Percentiles rank a stretch among this genome's conserved stretches.
These are phyloP conservation scores for Chaetomium sp. DNA, from an alignment of 2,329 filamentous ascomycete genomes.

Conservation along the genomic window DNA sequence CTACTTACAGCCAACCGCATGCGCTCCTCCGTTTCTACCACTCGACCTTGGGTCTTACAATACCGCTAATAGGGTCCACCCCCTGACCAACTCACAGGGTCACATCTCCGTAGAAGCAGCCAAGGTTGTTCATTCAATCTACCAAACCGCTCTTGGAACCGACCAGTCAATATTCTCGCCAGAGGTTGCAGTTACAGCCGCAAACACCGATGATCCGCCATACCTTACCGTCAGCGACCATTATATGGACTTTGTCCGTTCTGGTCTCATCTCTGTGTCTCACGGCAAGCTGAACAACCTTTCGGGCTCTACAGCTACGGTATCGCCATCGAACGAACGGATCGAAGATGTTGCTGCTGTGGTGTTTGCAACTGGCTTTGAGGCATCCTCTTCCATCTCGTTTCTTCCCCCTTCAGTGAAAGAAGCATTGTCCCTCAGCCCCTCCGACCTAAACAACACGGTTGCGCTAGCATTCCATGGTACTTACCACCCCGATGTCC, in stretches of 20 bases:
- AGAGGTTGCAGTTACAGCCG: conserved; percentile 44
- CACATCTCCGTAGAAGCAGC: conserved; percentile 63
- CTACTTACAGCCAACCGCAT: conserved; percentile 11
- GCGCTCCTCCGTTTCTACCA: conserved; percentile 66
- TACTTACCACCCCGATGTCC: conserved; percentile 61
- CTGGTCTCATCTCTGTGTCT: conserved; percentile 57
- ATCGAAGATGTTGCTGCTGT: conserved; percentile 65
- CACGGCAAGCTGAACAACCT: conserved; percentile 51
- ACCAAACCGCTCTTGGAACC: conserved; percentile 51
- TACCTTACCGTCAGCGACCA: conserved; percentile 71
- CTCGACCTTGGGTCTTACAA: conserved; percentile 75
- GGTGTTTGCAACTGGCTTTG: conserved; percentile 76
- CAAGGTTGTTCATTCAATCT: conserved; percentile 54
- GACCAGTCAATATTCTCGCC: conserved; percentile 57
- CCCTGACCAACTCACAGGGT: conserved; percentile 65
- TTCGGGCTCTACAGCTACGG: conserved; percentile 41
- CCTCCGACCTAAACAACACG: conserved; percentile 57
- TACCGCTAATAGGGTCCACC: conserved; percentile 59
- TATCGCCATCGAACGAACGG: conserved; percentile 37
- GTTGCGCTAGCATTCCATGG: conserved; percentile 69
- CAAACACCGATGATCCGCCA: conserved; percentile 54
- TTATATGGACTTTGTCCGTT: conserved; percentile 74
- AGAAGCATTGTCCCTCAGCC: conserved; percentile 58
- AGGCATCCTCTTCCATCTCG: conserved; percentile 62
- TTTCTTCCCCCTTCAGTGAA: conserved; percentile 64